Evolutionary conservation across 495 filamentous ascomycete genomes (phyloP).

Genomic region (Penicillium argentinense): DNA sequence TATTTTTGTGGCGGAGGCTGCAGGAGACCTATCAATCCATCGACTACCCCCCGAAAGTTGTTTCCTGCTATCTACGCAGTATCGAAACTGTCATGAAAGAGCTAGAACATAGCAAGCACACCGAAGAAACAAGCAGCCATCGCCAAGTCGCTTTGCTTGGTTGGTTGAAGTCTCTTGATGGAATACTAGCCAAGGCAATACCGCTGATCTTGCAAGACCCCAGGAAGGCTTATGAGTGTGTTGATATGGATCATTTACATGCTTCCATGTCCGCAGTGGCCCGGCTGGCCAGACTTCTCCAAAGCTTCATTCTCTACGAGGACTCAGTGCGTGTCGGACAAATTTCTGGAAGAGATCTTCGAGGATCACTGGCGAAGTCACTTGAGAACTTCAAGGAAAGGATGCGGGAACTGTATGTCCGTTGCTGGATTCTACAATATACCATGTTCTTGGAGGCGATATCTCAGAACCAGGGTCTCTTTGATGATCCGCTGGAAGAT

Average conservation of each 20-base stretch:
- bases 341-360: constrained; percentile 42
- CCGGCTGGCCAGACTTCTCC: constrained; percentile 67
- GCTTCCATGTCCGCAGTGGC: constrained; percentile 67
- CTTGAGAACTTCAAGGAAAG: constrained; percentile 62
- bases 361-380: constrained; percentile 42
- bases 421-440: constrained; percentile 79
- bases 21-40: constrained; percentile 84
- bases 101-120: constrained; percentile 62
- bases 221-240: constrained; percentile 73
- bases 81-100: constrained; percentile 79
- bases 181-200: constrained; percentile 66
- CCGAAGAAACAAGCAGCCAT: constrained; percentile 56
- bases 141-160: constrained; percentile 67
- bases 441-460: constrained; percentile 74
- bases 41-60: constrained; percentile 77
- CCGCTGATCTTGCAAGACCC: constrained; percentile 61
- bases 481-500: constrained; percentile 64
- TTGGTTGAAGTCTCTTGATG: constrained; percentile 75
- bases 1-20: constrained; percentile 86
- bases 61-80: constrained; percentile 80
- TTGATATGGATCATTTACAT: constrained; percentile 74
- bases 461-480: constrained; percentile 60
- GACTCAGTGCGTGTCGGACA: constrained; percentile 77
- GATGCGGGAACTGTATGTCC: constrained; percentile 85
- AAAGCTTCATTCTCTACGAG: constrained; percentile 76